phyloP scores from a whole-genome alignment of 352 stramenopile genomes.

The Blastocystis sp. region DNA sequence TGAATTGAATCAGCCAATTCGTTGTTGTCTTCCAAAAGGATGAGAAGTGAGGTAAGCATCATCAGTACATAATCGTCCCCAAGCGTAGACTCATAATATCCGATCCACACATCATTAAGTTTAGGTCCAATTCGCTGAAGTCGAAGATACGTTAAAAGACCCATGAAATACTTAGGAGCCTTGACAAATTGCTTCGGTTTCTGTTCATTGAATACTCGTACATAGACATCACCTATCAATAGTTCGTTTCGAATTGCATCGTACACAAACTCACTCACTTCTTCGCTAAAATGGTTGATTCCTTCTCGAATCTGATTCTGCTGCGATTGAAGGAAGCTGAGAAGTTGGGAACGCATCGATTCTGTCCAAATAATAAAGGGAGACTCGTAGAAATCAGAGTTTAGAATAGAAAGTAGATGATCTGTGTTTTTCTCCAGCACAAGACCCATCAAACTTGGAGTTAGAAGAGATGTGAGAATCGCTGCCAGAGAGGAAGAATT shows the following conservation, averaged over 20 bases:
- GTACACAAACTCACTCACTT: neutral
- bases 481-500: neutral
- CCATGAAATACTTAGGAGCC: conserved; percentile 11
- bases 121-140: neutral
- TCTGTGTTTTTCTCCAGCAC: neutral
- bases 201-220: conserved; percentile 17
- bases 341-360: neutral
- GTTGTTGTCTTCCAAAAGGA: neutral
- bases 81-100: neutral
- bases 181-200: conserved; percentile 44
- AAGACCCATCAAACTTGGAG: neutral
- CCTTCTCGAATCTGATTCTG: neutral
- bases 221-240: conserved; percentile 30
- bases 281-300: neutral
- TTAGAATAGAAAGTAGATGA: conserved; percentile 17
- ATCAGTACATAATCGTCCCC: neutral
- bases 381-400: conserved; percentile 16
- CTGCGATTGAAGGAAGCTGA: neutral
- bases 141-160: neutral
- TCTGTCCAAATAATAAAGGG: conserved; percentile 39
- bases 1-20: neutral
- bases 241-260: conserved; percentile 29
- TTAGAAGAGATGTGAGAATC: conserved; percentile 9
- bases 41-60: conserved; percentile 9
- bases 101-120: neutral